Base-by-base conservation (phyloP, 1,284 basidiomycete species). In the Ganoderma multipileum region DNA sequence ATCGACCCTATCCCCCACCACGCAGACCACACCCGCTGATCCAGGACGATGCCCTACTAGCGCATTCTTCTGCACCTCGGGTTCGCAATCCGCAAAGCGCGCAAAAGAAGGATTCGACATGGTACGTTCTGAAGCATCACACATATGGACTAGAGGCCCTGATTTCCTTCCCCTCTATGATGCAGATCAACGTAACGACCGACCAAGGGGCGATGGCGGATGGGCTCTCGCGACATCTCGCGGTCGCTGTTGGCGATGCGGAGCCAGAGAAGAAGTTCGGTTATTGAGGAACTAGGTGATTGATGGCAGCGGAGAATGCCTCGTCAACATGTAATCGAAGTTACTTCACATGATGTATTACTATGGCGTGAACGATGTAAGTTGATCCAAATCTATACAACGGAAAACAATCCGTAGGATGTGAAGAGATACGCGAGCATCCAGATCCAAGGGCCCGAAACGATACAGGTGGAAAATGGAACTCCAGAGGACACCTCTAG, bases 161-260 rank as follows among this genome's bases (percentile, higher is more conserved):
- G 23, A 60, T 42, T 58, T 39, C 16, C 12, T 28, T n/a, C n/a
- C n/a, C 28, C 7, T 41, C 30, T 23, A 1, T 3, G 9, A 11
- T 33, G 9, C 38, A 89, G 87, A 86, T 89, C 68, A 88, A 86
- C 68, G 86, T 87, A 1, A 82, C 79, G 0, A 81, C 80, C 39
- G 87, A 89, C 71, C 77, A 78, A 33, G 82, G 82, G 2, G 84
- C 86, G 1, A 80, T 89, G 76, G 74, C 82, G 0, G 82, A 85
- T 50, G 81, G 78, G 11, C 74, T 88, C 23, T 72, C 78, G 59
- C 73, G 72, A 28, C 71, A 81, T 63, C 63, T 83, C 58, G 76
- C 74, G 0, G 76, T 72, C 8, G 83, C 83, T 2, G 75, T 66
- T 3, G 76, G 75, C 11, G 70, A 71, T 39, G 42, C 23, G 20